These are phyloP conservation scores for Xylariaceae sp. DNA, from an alignment of 2,329 filamentous ascomycete genomes.

Conservation along the genomic window DNA sequence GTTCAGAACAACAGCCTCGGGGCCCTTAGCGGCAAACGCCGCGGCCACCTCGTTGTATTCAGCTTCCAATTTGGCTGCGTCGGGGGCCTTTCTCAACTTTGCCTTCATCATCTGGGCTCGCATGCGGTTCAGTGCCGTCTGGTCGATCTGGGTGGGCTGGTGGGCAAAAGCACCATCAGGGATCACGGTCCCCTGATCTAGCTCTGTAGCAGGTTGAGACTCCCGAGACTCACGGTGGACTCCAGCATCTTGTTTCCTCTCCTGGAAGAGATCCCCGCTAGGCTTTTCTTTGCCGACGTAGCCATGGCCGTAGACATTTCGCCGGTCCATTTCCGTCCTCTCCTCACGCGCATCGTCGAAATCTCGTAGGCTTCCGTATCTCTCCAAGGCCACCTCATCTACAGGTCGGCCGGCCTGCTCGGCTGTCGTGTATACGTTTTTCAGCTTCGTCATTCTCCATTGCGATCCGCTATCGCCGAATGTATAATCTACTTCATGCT, in stretches of 20 bases:
- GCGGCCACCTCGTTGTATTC: constrained; percentile 77
- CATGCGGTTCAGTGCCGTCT: constrained; percentile 79
- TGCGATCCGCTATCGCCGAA: constrained; percentile 88
- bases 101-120: constrained; percentile 96
- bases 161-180: constrained; percentile 47
- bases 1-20: constrained; percentile 73
- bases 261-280: constrained; percentile 77
- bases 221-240: constrained; percentile 33
- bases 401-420: constrained; percentile 67
- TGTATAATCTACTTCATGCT: constrained; percentile 68
- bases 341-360: constrained; percentile 95
- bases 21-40: constrained; percentile 50
- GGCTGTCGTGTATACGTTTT: constrained; percentile 75
- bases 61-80: constrained; percentile 71
- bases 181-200: constrained; percentile 53
- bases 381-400: constrained; percentile 78
- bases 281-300: constrained; percentile 85
- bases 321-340: constrained; percentile 80
- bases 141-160: constrained; percentile 57
- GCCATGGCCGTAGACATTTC: constrained; percentile 76
- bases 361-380: constrained; percentile 73
- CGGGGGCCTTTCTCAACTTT: constrained; percentile 72
- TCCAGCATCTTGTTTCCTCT: constrained; percentile 60
- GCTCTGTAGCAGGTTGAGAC: constrained; percentile 29
- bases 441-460: constrained; percentile 96